Base-by-base conservation (phyloP, 345 rosid genomes). In the Viola odorata region DNA sequence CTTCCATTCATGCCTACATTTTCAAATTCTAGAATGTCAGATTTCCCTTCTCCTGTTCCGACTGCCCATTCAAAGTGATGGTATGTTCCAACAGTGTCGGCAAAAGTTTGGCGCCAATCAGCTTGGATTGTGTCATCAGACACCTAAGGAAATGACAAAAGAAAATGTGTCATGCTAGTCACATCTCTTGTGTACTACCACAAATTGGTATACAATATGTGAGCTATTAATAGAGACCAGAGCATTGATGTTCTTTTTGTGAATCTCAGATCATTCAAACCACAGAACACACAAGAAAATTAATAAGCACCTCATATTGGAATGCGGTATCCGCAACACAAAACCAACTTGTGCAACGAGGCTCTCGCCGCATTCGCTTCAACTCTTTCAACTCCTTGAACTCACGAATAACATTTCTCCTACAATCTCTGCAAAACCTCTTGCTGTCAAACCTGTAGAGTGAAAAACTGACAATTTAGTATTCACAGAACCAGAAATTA, bases 371-470 rank as follows among this genome's bases (percentile, higher is more conserved):
- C 80, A 85, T 70, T 61, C 97, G 89, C 78, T 88, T 94, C 62
- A 88, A 81, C 77, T 94, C 98, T 87, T 92, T 92, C 60, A 92
- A 80, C 67, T 85, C 97, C 82, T 90, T 94, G 74, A 88, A 94
- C 70, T 90, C 99, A 23, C 95, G 95, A 71, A 81, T 85, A 61
- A 94, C 99, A 55, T 88, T 90, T 69, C 86, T 81, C 77, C 97
- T 80, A 72, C 99, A 94, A 73, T 90, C 96, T 86, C 96, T 83
- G 73, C 99, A 94, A 80, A 94, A 94, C 75, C 92, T 86, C 81
- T 90, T 94, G 86, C 89, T 80, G 72, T 94, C 96, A 69, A 94
- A 94, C 84, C 99, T 90, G 83, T 62, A 61, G 69, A 38, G 69
- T 50, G 51, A 69, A 68, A 56, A 48, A 48, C 58, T 0, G 32